These are phyloP conservation scores for Thuidium tamariscinum DNA, from an alignment of 225 moss, liverwort and hornwort genomes.

Conservation along the genomic window DNA sequence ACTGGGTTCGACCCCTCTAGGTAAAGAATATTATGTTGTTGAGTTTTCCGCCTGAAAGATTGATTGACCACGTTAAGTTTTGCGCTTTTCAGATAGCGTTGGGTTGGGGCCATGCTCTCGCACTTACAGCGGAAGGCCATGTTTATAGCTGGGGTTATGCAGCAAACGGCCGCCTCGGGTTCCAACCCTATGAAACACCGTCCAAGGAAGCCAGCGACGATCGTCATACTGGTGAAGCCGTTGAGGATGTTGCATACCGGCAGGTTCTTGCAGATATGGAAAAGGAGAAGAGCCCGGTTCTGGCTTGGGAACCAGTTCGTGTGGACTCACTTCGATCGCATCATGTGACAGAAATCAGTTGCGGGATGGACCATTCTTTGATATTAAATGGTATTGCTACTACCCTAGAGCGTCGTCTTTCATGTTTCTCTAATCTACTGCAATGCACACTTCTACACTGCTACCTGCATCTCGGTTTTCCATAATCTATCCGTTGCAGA, in stretches of 20 bases:
- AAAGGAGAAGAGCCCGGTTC: constrained; percentile 27
- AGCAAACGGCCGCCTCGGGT: constrained; percentile 69
- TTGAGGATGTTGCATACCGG: constrained; percentile 6
- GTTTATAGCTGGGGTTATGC: constrained; percentile 82
- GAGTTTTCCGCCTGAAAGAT: no score
- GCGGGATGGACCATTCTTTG: constrained; percentile 89
- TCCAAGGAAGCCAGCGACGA: background rate
- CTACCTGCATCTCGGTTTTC: background rate
- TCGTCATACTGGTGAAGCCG: background rate
- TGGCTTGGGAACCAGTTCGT: constrained; percentile 49
- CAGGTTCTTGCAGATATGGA: constrained; percentile 21
- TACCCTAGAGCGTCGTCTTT: background rate
- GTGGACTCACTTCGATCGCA: constrained; percentile 36
- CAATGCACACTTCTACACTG: background rate
- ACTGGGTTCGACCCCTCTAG: background rate
- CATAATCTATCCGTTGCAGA: background rate
- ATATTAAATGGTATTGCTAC: constrained; percentile 41
- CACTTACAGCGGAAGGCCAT: constrained; percentile 66
- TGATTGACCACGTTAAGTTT: background rate
- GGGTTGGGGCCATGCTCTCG: constrained; percentile 91
- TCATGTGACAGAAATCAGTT: constrained; percentile 35
- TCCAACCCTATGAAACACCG: background rate
- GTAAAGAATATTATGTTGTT: background rate
- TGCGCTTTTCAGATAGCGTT: constrained; percentile 53
- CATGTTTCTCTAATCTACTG: background rate